Base-by-base conservation (phyloP, 305 asterid genomes). In the Coffea humblotiana region DNA sequence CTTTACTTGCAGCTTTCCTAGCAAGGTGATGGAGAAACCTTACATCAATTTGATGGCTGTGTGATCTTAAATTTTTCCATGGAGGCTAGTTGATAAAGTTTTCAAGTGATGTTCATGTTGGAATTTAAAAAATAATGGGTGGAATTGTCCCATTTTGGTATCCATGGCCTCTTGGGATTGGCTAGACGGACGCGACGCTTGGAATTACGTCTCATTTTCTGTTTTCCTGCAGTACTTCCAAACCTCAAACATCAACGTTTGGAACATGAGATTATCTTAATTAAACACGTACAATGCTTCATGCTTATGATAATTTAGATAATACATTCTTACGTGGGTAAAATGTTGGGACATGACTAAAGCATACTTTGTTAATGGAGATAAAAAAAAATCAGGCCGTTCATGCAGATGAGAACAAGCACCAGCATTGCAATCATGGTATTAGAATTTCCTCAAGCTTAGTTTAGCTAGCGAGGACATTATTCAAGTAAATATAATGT, bases 81-180 rank as follows among this genome's bases (percentile, higher is more conserved):
- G 3, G 15, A 11, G 37, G 19, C 35, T 25, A 25, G 29, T 12
- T 64, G 10, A 77, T 77, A 8, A 16, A 0, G 15, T 23, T 70
- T 35, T 27, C 49, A 25, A 65, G 51, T 72, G 72, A 67, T 66
- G 64, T 47, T 66, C 70, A 67, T 47, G 49, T 69, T 13, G 48
- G 25, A 65, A 74, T 29, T 76, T 78, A 54, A 71, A 70, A 71
- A 49, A 32, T 47, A 63, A 40, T 6, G 67, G 43, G 63, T 35
- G 13, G 52, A 81, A 48, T 37, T 77, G 77, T 32, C 67, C 71
- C 40, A 37, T 47, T 81, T 12, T 73, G 74, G 37, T 72, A 72
- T 78, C 61, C 60, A 71, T 82, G 77, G 51, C 79, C 74, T 70
- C 58, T 47, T 79, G 54, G 49, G 66, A 83, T 76, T 80, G 82